phyloP scores from a whole-genome alignment of 306 rosid genomes.

The Glycyrrhiza uralensis region DNA sequence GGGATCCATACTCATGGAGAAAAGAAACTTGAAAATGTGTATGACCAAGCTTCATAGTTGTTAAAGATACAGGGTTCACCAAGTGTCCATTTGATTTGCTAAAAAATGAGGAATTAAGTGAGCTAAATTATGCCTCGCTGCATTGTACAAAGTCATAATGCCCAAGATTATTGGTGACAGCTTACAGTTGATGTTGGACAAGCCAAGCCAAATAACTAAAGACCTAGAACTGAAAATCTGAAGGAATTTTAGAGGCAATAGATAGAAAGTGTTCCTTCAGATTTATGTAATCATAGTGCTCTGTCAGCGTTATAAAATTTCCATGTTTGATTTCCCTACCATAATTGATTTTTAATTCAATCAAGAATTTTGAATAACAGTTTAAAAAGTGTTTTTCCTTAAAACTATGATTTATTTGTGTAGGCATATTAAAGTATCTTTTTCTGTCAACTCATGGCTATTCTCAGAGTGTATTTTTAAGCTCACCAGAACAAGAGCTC shows the following conservation, averaged over 20 bases:
- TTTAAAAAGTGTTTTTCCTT: neutral
- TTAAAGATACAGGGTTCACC: neutral
- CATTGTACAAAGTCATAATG: neutral
- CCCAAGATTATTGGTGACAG: neutral
- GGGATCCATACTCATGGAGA: neutral
- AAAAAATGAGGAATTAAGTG: no score
- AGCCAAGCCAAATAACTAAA: neutral
- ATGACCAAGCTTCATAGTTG: neutral
- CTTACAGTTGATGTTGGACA: neutral
- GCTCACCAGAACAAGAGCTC: neutral
- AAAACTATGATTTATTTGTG: neutral
- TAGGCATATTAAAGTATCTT: neutral
- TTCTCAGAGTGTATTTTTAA: neutral
- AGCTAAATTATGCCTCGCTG: neutral
- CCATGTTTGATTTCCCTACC: neutral
- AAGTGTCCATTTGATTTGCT: neutral
- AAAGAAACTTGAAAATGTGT: neutral
- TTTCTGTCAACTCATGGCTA: neutral
- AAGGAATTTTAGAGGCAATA: neutral
- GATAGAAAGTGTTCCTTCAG: slow-evolving; percentile 9
- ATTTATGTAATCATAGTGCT: neutral
- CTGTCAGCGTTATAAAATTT: neutral
- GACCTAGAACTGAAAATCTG: neutral
- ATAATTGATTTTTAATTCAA: neutral
- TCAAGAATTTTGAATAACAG: neutral